Evolutionary conservation across 2,329 filamentous ascomycete genomes (phyloP), one percentile per base, ranked within the genome.

Genomic region (Penicillium sp.): DNA sequence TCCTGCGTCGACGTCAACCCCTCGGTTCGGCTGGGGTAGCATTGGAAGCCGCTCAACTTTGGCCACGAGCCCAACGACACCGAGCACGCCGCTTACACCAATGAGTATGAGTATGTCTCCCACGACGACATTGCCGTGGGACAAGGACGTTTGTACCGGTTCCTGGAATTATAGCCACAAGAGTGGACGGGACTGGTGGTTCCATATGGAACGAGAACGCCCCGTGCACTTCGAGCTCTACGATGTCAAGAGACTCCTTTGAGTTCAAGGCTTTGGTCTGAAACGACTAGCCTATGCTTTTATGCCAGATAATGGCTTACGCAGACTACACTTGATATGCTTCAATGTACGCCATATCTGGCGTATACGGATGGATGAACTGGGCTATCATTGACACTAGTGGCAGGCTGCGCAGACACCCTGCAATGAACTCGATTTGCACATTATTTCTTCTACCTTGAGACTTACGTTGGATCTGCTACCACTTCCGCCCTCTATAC

Each of bases 121-220:
- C 7, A 65, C 66, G 7, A 64, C 66, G 3, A 67, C 69, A 29
- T 68, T 78, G 7, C 76, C 75, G 11, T 80, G 77, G 77, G 73
- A 76, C 19, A 75, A 74, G 60, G 78, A 80, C 56, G 74, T 72
- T n/a, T 81, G 78, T 62, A 80, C 77, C 46, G 78, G 78, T 8
- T 75, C 76, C 6, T 81, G 78, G 78, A 81, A 81, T 62, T 73
- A 73, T 48, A 67, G 69, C 19, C 76, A 79, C 63, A 76, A 74
- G 58, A 68, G 56, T 46, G 78, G 78, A 26, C 75, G 77, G 44
- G 78, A 80, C 26, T 81, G 78, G 78, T 80, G 78, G 78, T 78
- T 75, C 61, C 78, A 81, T 61, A 74, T 79, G 69, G 78, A 81
- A 66, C 73, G 78, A 46, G 78, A 80, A 62, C 76, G 76, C 41